Base-by-base conservation (phyloP, 208 protist genomes). In the Herpetomonas samuelpessoai region DNA sequence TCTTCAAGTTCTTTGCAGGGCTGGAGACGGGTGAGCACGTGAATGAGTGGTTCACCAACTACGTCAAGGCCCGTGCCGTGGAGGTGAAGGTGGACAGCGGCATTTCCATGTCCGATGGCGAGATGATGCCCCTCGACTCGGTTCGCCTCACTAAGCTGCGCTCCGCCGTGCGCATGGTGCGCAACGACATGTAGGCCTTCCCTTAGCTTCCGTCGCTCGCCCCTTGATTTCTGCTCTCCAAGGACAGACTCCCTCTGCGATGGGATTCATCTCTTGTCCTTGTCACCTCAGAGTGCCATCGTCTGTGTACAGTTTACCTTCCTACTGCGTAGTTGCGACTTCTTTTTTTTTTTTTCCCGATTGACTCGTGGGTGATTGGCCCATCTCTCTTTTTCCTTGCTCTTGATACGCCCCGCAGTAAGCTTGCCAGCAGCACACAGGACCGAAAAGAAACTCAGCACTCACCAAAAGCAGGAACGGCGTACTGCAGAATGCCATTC, bases 81-180 rank as follows among this genome's bases (percentile, higher is more conserved):
- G 85, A 95, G 70, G 67, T 95, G 18, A 88, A 83, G 62, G 76
- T 86, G 2, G 71, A 91, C 30, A 69, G 58, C 6, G 83, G 83
- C 26, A 75, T 88, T 27, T 68, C 74, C 51, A 95, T 95, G 88
- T 71, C 78, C 0, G 88, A 95, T 65, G 88, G 88, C 2, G 88
- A 95, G 57, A 57, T 92, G 57, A 83, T 95, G 83, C 84, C 88
- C 2, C 65, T 88, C 22, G 79, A 67, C 56, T 71, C 73, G 1
- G 83, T 88, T 25, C 80, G 76, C 27, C 30, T 95, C 47, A 89
- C 74, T 0, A 81, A 85, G 58, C 63, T 91, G 29, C 78, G 76
- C 22, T 46, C 62, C 18, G 74, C 56, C 18, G 41, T 80, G 2
- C 75, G 77, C 47, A 55, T 92, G 21, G 88, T 95, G 22, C 80